Evolutionary conservation across 2,329 filamentous ascomycete species (phyloP), one percentile per base, ranked within the genome.

Genomic region (Hyphodiscus sp.): DNA sequence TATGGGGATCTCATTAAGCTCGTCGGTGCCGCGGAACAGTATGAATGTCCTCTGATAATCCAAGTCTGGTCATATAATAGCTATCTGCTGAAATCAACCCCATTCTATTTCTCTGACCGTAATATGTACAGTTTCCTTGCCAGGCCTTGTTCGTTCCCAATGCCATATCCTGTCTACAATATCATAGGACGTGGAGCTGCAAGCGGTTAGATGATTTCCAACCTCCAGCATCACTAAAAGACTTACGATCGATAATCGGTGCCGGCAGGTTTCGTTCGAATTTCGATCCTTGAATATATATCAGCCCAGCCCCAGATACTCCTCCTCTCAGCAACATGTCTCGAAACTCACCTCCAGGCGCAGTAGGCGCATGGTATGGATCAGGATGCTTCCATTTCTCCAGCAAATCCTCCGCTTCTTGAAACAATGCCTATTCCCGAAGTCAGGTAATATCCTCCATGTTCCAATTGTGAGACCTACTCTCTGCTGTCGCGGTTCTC

Each of bases 311-410:
- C 33, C 33, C 33, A 38, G n/a, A n/a, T n/a, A n/a, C n/a, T n/a
- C n/a, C 11, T 38, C 46, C 9, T 2, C 42, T 41, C 16, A 54
- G 19, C 26, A 50, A 20, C 13, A 26, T 26, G 8, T 20, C 15
- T 47, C 5, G 20, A 47, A 44, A 56, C 80, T 60, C 76, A 94
- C 92, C 94, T 79, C 94, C 94, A 11, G 94, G 94, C 41, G 94
- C 92, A 43, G 90, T 95, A 15, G 94, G 94, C 61, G 86, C 82
- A 63, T 82, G 78, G 70, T 96, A 97, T 30, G 94, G 91, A 70
- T 99, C 94, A 2, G 94, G 94, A 68, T 99, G 94, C 75, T 97
- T 97, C 92, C 92, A 99, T 71, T 86, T 88, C 67, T 94, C 83
- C 58, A 99, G 76, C 55, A 96, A 70, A 63, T 86, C 86, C 72